Base-by-base conservation (phyloP, 768 basidiomycete genomes). In the Flagelloscypha sp. region DNA sequence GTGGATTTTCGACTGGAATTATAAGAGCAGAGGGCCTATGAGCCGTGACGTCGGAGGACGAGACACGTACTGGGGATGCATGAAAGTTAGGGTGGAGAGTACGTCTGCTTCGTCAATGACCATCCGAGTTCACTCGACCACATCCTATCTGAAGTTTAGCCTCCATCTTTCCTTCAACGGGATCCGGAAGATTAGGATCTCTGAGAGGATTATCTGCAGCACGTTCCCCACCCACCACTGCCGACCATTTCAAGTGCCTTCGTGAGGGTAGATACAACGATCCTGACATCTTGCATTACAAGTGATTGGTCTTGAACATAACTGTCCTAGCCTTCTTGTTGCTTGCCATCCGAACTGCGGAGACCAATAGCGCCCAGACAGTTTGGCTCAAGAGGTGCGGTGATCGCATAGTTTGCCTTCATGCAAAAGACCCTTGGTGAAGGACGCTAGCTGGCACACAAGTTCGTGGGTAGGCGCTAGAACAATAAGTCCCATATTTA, bases 41-140 rank as follows among this genome's bases (percentile, higher is more conserved):
- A 2, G 80, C 80, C 11, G 63, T 69, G 30, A 90, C 76, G 44
- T 84, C 83, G 3, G 79, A 68, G 1, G 93, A 61, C 2, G 92
- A 63, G 30, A 68, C 57, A 2, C 74, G 62, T 0, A 89, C 93
- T 20, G n/a, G n/a, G n/a, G 79, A 71, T 36, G 78, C 74, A 41
- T 78, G 68, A 53, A 94, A 94, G 54, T 93, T 86, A 2, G 78
- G 67, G 49, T 90, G 35, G 93, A 81, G 9, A 93, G 62, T 32
- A 95, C 76, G 52, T 94, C 92, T 0, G 92, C 90, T 51, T 95
- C 90, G 42, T 95, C 92, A 1, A 94, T 63, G 3, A 93, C 66
- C 5, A 94, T 80, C 88, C 88, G n/a, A 94, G 48, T 94, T 87
- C 1, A 93, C 62, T 32, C 75, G 70, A 34, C 67, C 68, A 16